A percentile compares a stretch with the other conserved stretches of the same genome.
Conservation (phyloP, 805 yeast genomes). For the Saturnispora ahearnii region DNA sequence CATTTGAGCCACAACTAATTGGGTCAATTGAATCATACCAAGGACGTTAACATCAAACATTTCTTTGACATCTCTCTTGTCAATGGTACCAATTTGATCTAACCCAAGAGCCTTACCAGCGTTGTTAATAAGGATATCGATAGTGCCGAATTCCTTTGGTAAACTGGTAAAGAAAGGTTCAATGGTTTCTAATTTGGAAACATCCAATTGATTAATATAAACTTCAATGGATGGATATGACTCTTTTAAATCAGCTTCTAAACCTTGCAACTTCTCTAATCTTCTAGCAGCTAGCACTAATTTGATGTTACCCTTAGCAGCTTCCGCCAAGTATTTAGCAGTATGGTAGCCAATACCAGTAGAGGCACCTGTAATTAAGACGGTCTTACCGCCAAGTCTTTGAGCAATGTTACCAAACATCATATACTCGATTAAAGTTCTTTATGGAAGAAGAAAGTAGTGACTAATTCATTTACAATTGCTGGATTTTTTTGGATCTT, state of each 20-base stretch:
- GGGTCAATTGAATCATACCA: slow-evolving; percentile 79
- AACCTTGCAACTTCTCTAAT: slow-evolving; percentile 34
- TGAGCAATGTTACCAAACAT: slow-evolving; percentile 52
- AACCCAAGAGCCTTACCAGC: slow-evolving; percentile 78
- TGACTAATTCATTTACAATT: neutral
- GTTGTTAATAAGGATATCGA: slow-evolving; percentile 62
- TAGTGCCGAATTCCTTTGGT: slow-evolving; percentile 42
- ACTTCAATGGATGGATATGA: slow-evolving; percentile 30
- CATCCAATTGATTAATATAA: slow-evolving; percentile 30
- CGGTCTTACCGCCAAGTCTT: slow-evolving; percentile 68
- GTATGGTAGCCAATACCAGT: slow-evolving; percentile 94
- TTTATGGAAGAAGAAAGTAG: neutral
- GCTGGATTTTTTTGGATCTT: neutral
- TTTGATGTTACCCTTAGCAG: slow-evolving; percentile 41
- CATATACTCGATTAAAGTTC: neutral
- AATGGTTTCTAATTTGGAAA: slow-evolving; percentile 36
- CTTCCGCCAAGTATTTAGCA: slow-evolving; percentile 74
- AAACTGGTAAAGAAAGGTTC: slow-evolving; percentile 35
- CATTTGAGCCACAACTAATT: slow-evolving; percentile 64
- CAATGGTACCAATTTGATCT: slow-evolving; percentile 65
- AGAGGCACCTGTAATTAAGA: slow-evolving; percentile 92
- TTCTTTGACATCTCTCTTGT: slow-evolving; percentile 51
- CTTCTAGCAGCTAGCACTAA: slow-evolving; percentile 47
- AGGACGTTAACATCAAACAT: slow-evolving; percentile 85
- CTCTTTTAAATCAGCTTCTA: slow-evolving; percentile 30